These are phyloP conservation scores for Kodamaea ohmeri DNA, from an alignment of 1,139 yeast genomes.

Conservation along the genomic window DNA sequence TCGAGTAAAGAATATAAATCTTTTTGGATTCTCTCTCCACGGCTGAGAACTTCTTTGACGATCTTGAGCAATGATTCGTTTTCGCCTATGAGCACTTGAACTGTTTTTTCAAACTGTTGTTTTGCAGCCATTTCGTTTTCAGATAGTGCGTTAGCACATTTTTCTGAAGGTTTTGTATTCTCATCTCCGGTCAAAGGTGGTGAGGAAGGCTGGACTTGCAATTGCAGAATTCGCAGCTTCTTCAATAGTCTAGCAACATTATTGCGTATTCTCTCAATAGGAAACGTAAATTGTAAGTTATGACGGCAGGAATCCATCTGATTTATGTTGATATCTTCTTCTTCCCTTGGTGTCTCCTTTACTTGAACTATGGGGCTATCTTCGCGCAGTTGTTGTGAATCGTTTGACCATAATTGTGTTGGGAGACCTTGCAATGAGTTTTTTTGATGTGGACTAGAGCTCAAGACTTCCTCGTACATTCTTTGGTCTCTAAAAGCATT, in stretches of 20 bases:
- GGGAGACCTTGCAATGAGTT: too few relatives aligned
- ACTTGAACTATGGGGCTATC: background rate
- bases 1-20: too few relatives aligned
- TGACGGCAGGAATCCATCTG: too few relatives aligned
- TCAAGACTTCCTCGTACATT: background rate
- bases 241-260: background rate
- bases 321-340: background rate
- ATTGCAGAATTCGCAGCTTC: too few relatives aligned
- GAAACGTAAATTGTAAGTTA: background rate
- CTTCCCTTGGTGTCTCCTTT: background rate
- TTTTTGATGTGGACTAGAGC: too few relatives aligned
- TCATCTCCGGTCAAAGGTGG: background rate
- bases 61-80: background rate
- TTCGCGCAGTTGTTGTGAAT: background rate
- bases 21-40: too few relatives aligned
- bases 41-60: background rate
- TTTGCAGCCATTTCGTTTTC: conserved; percentile 3
- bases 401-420: background rate
- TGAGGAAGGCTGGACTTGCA: conserved; percentile 5
- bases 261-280: background rate
- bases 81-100: background rate
- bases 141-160: too few relatives aligned
- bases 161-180: too few relatives aligned
- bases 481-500: too few relatives aligned
- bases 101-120: background rate